Evolutionary conservation across 106 monocot species (phyloP).

Genomic region (Narthecium ossifragum): DNA sequence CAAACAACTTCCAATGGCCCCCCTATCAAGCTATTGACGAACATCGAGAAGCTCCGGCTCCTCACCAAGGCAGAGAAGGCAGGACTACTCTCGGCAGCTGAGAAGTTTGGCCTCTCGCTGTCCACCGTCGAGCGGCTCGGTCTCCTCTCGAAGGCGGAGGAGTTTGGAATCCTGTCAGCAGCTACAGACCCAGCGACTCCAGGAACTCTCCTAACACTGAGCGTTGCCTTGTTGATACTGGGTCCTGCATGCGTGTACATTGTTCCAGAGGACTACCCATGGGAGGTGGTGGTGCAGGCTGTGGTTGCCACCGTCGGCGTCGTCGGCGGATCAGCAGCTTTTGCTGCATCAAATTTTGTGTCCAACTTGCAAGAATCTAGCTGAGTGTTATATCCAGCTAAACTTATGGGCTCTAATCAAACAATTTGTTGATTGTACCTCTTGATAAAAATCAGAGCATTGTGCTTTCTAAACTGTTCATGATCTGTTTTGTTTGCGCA

Average conservation of each 20-base stretch:
- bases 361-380: slow-evolving; percentile 58
- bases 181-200: slow-evolving; percentile 76
- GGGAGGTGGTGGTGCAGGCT: slow-evolving; percentile 64
- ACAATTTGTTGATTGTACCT: too few relatives aligned
- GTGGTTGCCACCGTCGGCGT: slow-evolving; percentile 46
- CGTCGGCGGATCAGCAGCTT: slow-evolving; percentile 73
- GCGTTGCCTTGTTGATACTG: slow-evolving; percentile 38
- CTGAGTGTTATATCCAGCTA: too few relatives aligned
- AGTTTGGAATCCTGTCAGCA: slow-evolving; percentile 73
- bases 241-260: slow-evolving; percentile 68
- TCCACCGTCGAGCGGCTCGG: slow-evolving; percentile 77
- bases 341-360: slow-evolving; percentile 82
- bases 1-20: slow-evolving; percentile 13
- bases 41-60: slow-evolving; percentile 90
- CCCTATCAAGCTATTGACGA: slow-evolving; percentile 80
- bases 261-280: slow-evolving; percentile 67
- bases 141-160: slow-evolving; percentile 89
- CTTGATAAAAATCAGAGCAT: too few relatives aligned
- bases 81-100: slow-evolving; percentile 79
- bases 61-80: slow-evolving; percentile 95
- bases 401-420: too few relatives aligned
- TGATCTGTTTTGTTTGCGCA: too few relatives aligned
- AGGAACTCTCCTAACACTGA: slow-evolving; percentile 33
- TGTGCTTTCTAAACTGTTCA: too few relatives aligned
- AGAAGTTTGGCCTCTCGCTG: slow-evolving; percentile 70